Conservation (phyloP, 2,329 filamentous ascomycete species). For the Neophaeococcomyces mojaviensis region DNA sequence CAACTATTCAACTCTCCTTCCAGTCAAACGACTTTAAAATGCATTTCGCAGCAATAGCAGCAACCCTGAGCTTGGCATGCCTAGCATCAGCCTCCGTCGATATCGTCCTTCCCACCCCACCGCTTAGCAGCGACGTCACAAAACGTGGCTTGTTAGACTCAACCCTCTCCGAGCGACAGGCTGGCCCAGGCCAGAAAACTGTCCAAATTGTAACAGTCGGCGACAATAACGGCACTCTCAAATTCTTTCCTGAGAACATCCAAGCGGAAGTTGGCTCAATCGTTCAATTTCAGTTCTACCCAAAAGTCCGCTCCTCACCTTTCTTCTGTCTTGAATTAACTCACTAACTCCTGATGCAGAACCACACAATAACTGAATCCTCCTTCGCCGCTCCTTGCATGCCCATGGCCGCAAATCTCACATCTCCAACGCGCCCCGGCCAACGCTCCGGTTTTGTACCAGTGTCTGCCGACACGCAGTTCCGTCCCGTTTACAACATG, state of each 20-base stretch:
- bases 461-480: conserved; percentile 41
- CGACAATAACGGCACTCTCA: conserved; percentile 47
- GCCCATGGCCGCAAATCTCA: conserved; percentile 49
- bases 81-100: conserved; percentile 7
- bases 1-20: neutral
- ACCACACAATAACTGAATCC: conserved; percentile 75
- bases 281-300: conserved; percentile 46
- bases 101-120: neutral
- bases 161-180: conserved; percentile 9
- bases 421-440: conserved; percentile 32
- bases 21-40: neutral
- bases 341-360: conserved; percentile 33
- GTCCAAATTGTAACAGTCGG: conserved; percentile 61
- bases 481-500: conserved; percentile 63
- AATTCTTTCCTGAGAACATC: conserved; percentile 60
- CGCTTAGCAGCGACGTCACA: neutral
- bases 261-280: conserved; percentile 52
- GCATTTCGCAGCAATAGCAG: conserved; percentile 2
- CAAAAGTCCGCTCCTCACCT: conserved; percentile 30
- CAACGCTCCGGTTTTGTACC: conserved; percentile 52
- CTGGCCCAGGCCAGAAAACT: conserved; percentile 21
- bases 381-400: conserved; percentile 64
- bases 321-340: neutral
- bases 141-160: conserved; percentile 7
- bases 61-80: neutral